phyloP scores from a whole-genome alignment of 1,284 basidiomycete genomes.

The Kwoniella shivajii region DNA sequence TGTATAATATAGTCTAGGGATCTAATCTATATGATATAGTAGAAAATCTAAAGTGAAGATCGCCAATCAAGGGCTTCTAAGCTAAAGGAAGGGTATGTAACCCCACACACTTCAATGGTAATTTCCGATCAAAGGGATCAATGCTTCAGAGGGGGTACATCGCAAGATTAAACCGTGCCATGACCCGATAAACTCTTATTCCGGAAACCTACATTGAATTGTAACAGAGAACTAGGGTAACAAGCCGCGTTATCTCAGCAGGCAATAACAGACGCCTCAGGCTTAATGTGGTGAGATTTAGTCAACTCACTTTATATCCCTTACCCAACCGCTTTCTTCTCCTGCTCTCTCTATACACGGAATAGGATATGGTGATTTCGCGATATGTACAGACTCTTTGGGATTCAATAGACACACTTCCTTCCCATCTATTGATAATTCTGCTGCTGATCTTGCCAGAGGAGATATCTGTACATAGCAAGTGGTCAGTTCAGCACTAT shows the following conservation, averaged over 20 bases:
- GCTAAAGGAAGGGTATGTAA: too few species aligned
- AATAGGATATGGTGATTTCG: conserved; percentile 83
- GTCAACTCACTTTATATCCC: conserved; percentile 75
- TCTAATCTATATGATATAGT: too few species aligned
- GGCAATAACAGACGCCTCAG: too few species aligned
- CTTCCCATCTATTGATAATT: conserved; percentile 90
- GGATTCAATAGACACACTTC: conserved; percentile 76
- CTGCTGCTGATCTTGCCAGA: conserved; percentile 79
- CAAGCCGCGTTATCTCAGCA: too few species aligned
- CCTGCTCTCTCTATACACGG: conserved; percentile 88
- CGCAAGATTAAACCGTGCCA: conserved; percentile 10
- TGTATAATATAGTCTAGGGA: too few species aligned
- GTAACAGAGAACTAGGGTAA: conserved; percentile 73
- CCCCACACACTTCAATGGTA: too few species aligned
- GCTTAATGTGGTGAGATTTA: conserved; percentile 11
- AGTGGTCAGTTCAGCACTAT: not conserved
- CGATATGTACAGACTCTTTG: conserved; percentile 81
- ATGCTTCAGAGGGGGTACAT: too few species aligned
- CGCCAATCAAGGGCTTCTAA: too few species aligned
- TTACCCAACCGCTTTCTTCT: conserved; percentile 90
- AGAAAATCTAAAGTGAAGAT: too few species aligned
- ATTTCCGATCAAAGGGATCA: too few species aligned
- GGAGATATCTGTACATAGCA: conserved; percentile 70
- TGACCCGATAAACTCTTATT: conserved; percentile 63
- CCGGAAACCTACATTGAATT: conserved; percentile 88